These are phyloP conservation scores for Mycena olivaceomarginata DNA, from an alignment of 768 basidiomycete genomes.

Conservation along the genomic window DNA sequence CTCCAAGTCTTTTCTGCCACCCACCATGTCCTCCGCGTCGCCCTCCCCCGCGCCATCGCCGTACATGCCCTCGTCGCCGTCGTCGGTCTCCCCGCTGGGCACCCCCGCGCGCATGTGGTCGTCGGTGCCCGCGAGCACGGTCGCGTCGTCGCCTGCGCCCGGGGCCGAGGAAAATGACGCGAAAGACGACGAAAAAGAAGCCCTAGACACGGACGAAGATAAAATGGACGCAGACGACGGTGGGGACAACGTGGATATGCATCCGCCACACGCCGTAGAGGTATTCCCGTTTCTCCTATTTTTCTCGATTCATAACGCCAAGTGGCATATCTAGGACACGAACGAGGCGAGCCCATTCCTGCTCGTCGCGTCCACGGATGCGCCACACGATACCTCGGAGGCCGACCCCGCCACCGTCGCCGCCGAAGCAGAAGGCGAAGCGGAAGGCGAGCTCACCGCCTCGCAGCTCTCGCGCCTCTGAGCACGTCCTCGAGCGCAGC, in stretches of 20 bases:
- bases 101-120: slow-evolving; percentile 34
- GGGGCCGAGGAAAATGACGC: not conserved
- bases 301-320: too few species aligned
- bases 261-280: too few species aligned
- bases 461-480: slow-evolving; percentile 24
- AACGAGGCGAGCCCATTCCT: not conserved
- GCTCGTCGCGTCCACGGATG: not conserved
- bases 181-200: not conserved
- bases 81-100: not conserved
- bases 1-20: too few species aligned
- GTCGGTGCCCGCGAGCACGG: slow-evolving; percentile 41
- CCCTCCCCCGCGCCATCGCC: not conserved
- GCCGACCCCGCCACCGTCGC: too few species aligned
- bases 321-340: not conserved
- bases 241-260: too few species aligned
- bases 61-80: not conserved
- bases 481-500: slow-evolving; percentile 32
- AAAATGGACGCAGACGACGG: too few species aligned
- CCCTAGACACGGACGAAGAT: too few species aligned
- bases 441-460: slow-evolving; percentile 13
- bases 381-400: too few species aligned
- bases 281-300: too few species aligned
- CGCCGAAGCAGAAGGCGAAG: not conserved
- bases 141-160: slow-evolving; percentile 40
- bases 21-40: not conserved